Evolutionary conservation across 2,329 filamentous ascomycete species (phyloP), one percentile per base, ranked within the genome.

Genomic region (Fusarium transvaalense): DNA sequence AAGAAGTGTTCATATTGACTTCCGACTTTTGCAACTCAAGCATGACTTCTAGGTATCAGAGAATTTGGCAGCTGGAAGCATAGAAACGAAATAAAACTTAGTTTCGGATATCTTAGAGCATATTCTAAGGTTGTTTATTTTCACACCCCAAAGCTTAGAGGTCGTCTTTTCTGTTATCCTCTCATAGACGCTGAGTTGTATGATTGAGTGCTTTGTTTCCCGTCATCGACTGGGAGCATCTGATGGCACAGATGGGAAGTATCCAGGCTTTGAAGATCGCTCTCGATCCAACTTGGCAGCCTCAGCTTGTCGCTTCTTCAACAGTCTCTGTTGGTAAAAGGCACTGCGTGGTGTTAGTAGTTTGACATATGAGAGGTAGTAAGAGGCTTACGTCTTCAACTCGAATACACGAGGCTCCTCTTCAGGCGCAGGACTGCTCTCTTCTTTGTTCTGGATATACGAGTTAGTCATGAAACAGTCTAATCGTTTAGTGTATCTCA

Each of bases 201-300:
- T 25, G 19, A 38, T 14, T 5, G 12, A 19, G 14, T 8, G 2
- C 15, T 21, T 7, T 19, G 2, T 19, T 38, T 25, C 29, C 14
- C 3, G 10, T 66, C 32, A 76, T 61, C 70, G 74, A 63, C 76
- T 79, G 1, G 85, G 86, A 10, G 82, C 74, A 39, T 86, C 86
- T 52, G 88, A 91, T 3, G 95, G 95, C 1, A 96, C 93, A 41
- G 92, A 91, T 2, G 96, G 96, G 75, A 98, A 98, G 61, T 91
- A 88, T 27, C 85, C 87, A 2, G 93, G 92, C 75, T 94, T 91
- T 66, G 88, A 90, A 63, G 97, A 79, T 43, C 93, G 88, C 77
- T 97, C 93, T 42, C 90, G 88, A 75, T 95, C 96, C 53, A 92
- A 85, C 79, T 90, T 97, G 13, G 93, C 91, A 6, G 76, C 74